These are phyloP conservation scores for Mangifera indica DNA, from an alignment of 345 rosid genomes.

Conservation along the genomic window DNA sequence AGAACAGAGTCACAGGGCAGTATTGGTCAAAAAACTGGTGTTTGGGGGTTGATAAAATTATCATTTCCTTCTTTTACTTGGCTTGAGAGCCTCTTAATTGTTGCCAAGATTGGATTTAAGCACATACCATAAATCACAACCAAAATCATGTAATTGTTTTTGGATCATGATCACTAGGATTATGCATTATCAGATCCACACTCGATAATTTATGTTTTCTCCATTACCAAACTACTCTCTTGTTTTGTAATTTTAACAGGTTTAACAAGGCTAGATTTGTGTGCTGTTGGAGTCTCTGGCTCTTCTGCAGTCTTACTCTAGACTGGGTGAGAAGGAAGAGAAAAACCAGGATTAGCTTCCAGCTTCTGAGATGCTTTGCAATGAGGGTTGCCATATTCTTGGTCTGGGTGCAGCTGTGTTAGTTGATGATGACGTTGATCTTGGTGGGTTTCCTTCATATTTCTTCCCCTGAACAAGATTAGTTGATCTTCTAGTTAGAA, in stretches of 20 bases:
- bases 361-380: slow-evolving; percentile 83
- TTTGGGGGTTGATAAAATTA: neutral
- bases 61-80: neutral
- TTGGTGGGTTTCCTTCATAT: slow-evolving; percentile 52
- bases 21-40: neutral
- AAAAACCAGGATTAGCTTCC: slow-evolving; percentile 37
- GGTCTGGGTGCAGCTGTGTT: slow-evolving; percentile 45
- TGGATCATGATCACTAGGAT: slow-evolving; percentile 1
- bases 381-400: slow-evolving; percentile 91
- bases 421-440: slow-evolving; percentile 36
- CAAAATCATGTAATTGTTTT: neutral
- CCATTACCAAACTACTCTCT: neutral
- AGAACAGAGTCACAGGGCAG: neutral
- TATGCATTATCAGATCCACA: slow-evolving; percentile 21
- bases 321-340: neutral
- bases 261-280: slow-evolving; percentile 8
- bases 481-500: neutral
- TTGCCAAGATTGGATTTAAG: neutral
- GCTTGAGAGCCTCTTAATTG: neutral
- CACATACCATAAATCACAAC: neutral
- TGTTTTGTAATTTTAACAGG: slow-evolving; percentile 1
- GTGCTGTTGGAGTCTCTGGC: slow-evolving; percentile 11
- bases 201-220: slow-evolving; percentile 2
- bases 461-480: slow-evolving; percentile 40
- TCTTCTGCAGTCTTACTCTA: slow-evolving; percentile 9